Evolutionary conservation across 2,329 filamentous ascomycete species (phyloP).

Genomic region (Xenosphaeropsis pyriputrescens): DNA sequence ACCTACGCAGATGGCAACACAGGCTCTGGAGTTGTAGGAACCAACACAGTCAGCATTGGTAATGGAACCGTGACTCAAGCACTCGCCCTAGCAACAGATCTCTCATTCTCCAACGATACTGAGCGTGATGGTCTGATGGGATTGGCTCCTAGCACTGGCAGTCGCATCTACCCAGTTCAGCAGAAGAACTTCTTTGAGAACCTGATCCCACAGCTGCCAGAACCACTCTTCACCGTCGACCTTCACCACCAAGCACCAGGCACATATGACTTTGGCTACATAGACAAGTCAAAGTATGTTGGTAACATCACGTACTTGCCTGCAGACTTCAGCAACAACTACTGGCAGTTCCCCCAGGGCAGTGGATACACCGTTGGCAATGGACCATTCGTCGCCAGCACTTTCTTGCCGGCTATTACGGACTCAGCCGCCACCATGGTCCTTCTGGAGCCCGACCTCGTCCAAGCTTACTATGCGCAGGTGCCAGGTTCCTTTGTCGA

Average conservation of each 20-base stretch:
- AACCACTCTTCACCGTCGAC: slow-evolving; percentile 36
- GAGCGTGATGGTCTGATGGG: slow-evolving; percentile 53
- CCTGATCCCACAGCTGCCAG: slow-evolving; percentile 37
- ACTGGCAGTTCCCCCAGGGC: slow-evolving; percentile 34
- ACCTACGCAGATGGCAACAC: slow-evolving; percentile 53
- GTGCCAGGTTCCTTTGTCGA: slow-evolving; percentile 13
- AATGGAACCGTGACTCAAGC: slow-evolving; percentile 47
- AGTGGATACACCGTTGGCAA: slow-evolving; percentile 28
- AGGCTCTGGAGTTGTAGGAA: slow-evolving; percentile 49
- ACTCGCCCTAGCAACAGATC: slow-evolving; percentile 44
- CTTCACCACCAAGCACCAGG: slow-evolving; percentile 28
- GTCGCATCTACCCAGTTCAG: slow-evolving; percentile 38
- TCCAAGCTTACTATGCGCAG: slow-evolving; percentile 17
- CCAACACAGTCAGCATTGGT: slow-evolving; percentile 45
- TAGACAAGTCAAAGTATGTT: slow-evolving; percentile 33
- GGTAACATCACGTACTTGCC: slow-evolving; percentile 33
- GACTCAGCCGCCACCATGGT: slow-evolving; percentile 23
- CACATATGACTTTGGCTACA: slow-evolving; percentile 37
- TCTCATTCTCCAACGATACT: slow-evolving; percentile 42
- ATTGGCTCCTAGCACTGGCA: slow-evolving; percentile 49
- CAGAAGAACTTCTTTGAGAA: slow-evolving; percentile 53
- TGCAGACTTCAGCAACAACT: slow-evolving; percentile 30
- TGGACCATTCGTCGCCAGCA: slow-evolving; percentile 29
- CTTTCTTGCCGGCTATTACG: slow-evolving; percentile 13
- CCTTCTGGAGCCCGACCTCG: slow-evolving; percentile 15